phyloP scores from a whole-genome alignment of 73 alveolate genomes.

The Paramecium sonneborni region DNA sequence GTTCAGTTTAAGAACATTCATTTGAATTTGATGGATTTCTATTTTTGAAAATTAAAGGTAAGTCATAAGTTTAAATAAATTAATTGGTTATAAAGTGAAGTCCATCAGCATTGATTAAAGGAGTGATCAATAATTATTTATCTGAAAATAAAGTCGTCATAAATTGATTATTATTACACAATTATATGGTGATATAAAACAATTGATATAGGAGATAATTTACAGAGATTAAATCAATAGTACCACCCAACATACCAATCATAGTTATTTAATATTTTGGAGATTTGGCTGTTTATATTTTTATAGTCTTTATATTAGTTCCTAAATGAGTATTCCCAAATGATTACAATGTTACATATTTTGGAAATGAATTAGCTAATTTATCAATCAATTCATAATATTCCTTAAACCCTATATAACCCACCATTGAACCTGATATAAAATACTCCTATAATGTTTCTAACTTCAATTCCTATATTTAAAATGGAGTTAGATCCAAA shows the following conservation, averaged over 20 bases:
- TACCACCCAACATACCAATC: slow-evolving; percentile 1
- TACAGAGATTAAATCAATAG: neutral
- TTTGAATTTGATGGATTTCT: neutral
- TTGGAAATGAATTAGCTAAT: neutral
- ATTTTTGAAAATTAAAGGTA: neutral
- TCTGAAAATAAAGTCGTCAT: neutral
- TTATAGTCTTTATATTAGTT: neutral
- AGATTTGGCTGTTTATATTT: neutral
- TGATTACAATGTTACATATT: neutral
- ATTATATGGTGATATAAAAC: neutral
- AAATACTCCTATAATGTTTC: neutral
- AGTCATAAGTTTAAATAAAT: neutral
- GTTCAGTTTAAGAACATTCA: neutral
- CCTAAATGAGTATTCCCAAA: neutral
- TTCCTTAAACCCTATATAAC: neutral
- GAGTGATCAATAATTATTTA: neutral
- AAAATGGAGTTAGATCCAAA: neutral
- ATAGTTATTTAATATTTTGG: slow-evolving; percentile 7
- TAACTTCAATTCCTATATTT: neutral
- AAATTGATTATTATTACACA: neutral
- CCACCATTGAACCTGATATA: neutral
- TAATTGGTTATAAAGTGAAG: neutral
- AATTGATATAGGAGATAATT: neutral
- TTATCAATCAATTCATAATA: neutral
- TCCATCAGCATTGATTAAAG: neutral